Evolutionary conservation across 805 yeast species (phyloP), one percentile per base, ranked within the genome.

Genomic region (Candida koratica): DNA sequence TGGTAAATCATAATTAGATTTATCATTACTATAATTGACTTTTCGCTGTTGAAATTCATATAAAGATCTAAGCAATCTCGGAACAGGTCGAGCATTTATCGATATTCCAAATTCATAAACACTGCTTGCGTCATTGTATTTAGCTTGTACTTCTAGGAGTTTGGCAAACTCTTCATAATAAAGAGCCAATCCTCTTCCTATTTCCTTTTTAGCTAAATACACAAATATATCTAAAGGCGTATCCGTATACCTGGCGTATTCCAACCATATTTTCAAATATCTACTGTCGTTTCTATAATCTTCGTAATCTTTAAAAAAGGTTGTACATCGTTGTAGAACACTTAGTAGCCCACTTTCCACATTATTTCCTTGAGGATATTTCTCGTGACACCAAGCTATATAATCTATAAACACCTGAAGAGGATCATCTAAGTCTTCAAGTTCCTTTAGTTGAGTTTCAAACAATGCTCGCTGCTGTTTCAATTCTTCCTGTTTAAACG

Each of bases 241-340:
- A 41, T 81, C 85, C 1, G 83, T 72, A 49, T 72, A 79, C 16
- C 70, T 73, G 6, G 84, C 76, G 54, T 86, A 88, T 46, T 77
- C 79, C 25, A 89, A 57, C 97, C 98, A 90, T 2, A 88, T 70
- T 43, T 70, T 73, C 33, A 90, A 57, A 51, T 84, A 88, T 32
- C 97, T 61, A 1, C 90, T 78, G 53, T 90, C 97, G 53, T 89
- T 82, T 41, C 78, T 80, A 55, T 88, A 90, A 42, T 76, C 77
- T 0, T 60, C 59, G 20, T 71, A 73, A 46, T 82, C 84, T 48
- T 79, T 67, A 52, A 86, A 84, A 41, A 68, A 69, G 25, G 77
- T 71, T 0, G 94, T 80, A 46, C 93, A 82, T 31, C 81, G 62
- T 51, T 86, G 95, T 22, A 89, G 61, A 8, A 84, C 52, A 11